Percentiles rank a stretch among this genome's conserved stretches.
These are phyloP conservation scores for Ceratocystis smalleyi DNA, from an alignment of 2,329 filamentous ascomycete species.

Conservation along the genomic window DNA sequence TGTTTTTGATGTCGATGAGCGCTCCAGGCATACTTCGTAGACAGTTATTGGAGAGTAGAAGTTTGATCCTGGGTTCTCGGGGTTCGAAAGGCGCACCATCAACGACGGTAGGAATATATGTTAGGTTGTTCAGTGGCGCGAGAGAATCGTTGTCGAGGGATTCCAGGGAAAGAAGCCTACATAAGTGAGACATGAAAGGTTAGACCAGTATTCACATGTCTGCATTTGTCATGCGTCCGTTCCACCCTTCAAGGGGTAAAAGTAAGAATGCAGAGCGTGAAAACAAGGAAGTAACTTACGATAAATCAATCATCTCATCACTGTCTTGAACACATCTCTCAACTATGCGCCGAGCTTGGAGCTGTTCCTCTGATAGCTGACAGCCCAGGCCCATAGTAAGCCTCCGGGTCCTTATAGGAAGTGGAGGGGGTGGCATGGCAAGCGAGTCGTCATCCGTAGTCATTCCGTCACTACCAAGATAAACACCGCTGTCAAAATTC, in stretches of 20 bases:
- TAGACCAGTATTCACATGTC: conserved; percentile 7
- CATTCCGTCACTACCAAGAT: conserved; percentile 39
- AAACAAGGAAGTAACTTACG: conserved; percentile 28
- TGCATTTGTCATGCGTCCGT: background rate
- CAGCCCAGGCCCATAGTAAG: conserved; percentile 10
- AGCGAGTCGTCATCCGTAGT: conserved; percentile 5
- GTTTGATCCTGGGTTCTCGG: conserved; percentile 41
- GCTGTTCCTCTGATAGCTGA: conserved; percentile 28
- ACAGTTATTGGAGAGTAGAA: conserved; percentile 46
- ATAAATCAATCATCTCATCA: conserved; percentile 44
- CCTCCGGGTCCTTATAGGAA: background rate
- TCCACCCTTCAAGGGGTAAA: background rate
- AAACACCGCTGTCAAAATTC: conserved; percentile 54
- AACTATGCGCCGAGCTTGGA: conserved; percentile 32
- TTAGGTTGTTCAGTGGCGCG: conserved; percentile 38
- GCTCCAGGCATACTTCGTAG: conserved; percentile 41
- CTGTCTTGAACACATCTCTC: conserved; percentile 41
- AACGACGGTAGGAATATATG: conserved; percentile 37
- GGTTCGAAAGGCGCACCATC: conserved; percentile 44
- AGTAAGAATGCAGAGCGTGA: background rate
- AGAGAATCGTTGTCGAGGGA: conserved; percentile 42
- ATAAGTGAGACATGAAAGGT: conserved; percentile 3
- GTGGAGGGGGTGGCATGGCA: conserved; percentile 6
- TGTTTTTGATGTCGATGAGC: conserved; percentile 44
- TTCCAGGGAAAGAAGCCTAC: conserved; percentile 33